Base-by-base conservation (phyloP, 108 stramenopile genomes). In the Nitzschia sp. region DNA sequence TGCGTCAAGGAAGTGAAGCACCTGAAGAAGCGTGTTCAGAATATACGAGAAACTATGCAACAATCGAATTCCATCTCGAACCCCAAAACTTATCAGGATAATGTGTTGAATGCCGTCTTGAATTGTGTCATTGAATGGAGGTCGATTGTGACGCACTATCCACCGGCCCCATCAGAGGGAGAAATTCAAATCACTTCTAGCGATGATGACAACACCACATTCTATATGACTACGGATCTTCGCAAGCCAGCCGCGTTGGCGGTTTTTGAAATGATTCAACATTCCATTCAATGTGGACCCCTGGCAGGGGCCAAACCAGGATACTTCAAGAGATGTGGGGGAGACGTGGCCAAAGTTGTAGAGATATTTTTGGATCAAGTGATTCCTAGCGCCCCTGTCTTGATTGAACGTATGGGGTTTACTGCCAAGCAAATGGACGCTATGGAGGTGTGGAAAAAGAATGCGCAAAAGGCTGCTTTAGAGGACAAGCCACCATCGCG, bases 281-380 rank as follows among this genome's bases (percentile, higher is more conserved):
- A 75, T 54, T 59, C 84, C 15, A 63, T 93, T 51, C 92, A 93
- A 76, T 71, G 62, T 26, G 92, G 92, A 21, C 92, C 92, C 0
- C 66, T 93, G 71, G 64, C 77, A 21, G 92, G 92, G 8, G 64
- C 76, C 54, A 89, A 93, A 46, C 83, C 92, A 33, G 92, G 92
- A 3, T 93, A 93, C 61, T 93, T 90, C 66, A 90, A 91, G 55
- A 80, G 92, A 33, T 91, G 92, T 64, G 92, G 92, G 2, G 65
- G 80, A 28, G 75, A 81, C 19, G 81, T 84, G n/a, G 89, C 92
- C 0, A 66, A 59, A 4, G 72, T 80, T 60, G 89, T 81, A 3
- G 57, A 72, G 24, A 63, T 56, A 9, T 89, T 86, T 68, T 72
- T 93, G 68, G 33, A 58, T 2, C 61, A 79, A 36, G 59, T 85